Percentiles rank a stretch among this genome's conserved stretches.
phyloP scores from a whole-genome alignment of 148 eudicot species.

The Spergularia bocconei region DNA sequence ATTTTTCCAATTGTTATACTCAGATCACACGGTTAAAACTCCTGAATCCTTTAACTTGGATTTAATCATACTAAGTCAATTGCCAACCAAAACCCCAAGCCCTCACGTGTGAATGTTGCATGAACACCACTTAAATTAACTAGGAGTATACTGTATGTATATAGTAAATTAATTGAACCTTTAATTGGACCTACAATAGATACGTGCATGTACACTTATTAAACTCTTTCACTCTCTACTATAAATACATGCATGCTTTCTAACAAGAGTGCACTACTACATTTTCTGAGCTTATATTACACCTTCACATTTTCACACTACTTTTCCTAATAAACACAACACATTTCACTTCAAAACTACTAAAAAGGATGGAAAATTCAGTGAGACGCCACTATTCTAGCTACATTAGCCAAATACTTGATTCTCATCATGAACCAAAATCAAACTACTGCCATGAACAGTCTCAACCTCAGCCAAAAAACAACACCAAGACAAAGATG shows the following conservation, averaged over 20 bases:
- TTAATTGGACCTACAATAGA: background rate
- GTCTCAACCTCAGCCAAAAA: conserved; percentile 7
- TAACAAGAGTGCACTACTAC: background rate
- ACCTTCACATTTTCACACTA: background rate
- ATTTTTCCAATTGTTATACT: no score
- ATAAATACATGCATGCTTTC: conserved; percentile 23
- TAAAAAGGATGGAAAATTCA: conserved; percentile 1
- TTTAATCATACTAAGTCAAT: no score
- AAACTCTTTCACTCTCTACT: background rate
- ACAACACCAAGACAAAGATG: background rate
- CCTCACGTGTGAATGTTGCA: no score
- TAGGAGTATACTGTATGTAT: background rate
- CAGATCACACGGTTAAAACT: no score
- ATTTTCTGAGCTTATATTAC: no score
- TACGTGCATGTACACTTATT: no score
- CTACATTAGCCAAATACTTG: conserved; percentile 1
- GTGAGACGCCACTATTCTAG: background rate
- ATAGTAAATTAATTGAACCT: background rate
- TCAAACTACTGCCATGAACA: background rate
- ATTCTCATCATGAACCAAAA: background rate
- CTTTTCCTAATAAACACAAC: background rate
- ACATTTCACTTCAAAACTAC: background rate
- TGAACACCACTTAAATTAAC: no score
- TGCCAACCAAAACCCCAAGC: no score
- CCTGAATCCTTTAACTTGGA: no score